Evolutionary conservation across 345 rosid genomes (phyloP).

Genomic region (Citrus inodora): DNA sequence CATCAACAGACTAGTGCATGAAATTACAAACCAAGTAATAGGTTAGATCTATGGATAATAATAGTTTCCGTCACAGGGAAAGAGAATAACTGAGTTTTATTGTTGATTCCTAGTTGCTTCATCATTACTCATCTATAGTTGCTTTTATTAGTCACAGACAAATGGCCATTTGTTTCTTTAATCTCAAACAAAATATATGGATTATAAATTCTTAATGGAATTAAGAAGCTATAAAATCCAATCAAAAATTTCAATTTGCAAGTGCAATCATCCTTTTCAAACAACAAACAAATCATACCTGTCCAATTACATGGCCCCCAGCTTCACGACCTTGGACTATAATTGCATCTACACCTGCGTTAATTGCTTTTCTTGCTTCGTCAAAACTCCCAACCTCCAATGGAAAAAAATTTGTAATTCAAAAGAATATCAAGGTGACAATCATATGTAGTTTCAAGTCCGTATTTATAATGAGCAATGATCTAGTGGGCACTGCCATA

Average conservation of each 20-base stretch:
- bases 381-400: constrained; percentile 66
- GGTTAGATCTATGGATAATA: not conserved
- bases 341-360: constrained; percentile 75
- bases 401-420: not conserved
- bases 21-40: not conserved
- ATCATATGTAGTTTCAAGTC: not conserved
- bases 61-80: not conserved
- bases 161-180: not conserved
- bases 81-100: not conserved
- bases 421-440: not conserved
- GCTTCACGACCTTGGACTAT: constrained; percentile 91
- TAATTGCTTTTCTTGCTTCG: constrained; percentile 55
- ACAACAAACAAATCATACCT: constrained; percentile 32
- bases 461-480: no score
- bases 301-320: constrained; percentile 84
- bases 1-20: not conserved
- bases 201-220: not conserved
- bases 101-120: not conserved
- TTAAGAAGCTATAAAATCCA: not conserved
- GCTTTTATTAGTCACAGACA: not conserved
- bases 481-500: no score
- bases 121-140: not conserved
- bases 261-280: not conserved
- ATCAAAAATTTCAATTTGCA: not conserved
- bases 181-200: not conserved